Conservation (phyloP, 306 rosid species). For the Styphnolobium japonicum region DNA sequence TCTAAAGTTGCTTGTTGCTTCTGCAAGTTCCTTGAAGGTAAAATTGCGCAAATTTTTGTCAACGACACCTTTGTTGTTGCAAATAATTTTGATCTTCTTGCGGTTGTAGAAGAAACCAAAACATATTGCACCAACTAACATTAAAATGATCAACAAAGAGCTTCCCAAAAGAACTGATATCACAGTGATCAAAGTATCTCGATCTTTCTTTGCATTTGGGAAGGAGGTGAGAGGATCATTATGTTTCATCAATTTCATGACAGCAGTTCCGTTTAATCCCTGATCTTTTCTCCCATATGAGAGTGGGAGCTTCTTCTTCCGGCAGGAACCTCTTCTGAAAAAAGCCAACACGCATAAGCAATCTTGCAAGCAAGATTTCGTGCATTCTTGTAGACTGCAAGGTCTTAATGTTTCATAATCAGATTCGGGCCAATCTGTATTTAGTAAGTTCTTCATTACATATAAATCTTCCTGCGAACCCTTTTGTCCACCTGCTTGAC, state of each 20-base stretch:
- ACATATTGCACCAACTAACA: constrained; percentile 8
- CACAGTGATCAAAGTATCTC: background rate
- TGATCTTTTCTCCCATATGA: constrained; percentile 12
- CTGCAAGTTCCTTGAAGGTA: constrained; percentile 23
- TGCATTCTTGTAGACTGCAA: background rate
- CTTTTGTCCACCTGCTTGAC: background rate
- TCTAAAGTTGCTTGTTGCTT: constrained; percentile 31
- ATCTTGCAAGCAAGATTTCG: constrained; percentile 15
- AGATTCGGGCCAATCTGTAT: constrained; percentile 15
- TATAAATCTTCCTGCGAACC: background rate
- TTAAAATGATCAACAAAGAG: constrained; percentile 25
- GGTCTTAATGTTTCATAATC: constrained; percentile 18
- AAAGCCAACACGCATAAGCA: constrained; percentile 28
- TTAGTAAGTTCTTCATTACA: constrained; percentile 1
- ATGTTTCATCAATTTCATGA: constrained; percentile 35
- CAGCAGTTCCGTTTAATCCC: background rate
- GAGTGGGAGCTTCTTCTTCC: constrained; percentile 42
- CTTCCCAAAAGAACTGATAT: constrained; percentile 27
- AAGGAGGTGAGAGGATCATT: background rate
- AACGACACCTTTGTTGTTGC: background rate
- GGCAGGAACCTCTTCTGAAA: background rate
- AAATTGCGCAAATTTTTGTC: background rate
- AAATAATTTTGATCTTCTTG: background rate
- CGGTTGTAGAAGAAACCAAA: background rate
- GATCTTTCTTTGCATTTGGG: background rate